A percentile compares a stretch with the other conserved stretches of the same genome.
Conservation (phyloP, 2,329 filamentous ascomycete genomes). For the Sclerotinia glacialis region DNA sequence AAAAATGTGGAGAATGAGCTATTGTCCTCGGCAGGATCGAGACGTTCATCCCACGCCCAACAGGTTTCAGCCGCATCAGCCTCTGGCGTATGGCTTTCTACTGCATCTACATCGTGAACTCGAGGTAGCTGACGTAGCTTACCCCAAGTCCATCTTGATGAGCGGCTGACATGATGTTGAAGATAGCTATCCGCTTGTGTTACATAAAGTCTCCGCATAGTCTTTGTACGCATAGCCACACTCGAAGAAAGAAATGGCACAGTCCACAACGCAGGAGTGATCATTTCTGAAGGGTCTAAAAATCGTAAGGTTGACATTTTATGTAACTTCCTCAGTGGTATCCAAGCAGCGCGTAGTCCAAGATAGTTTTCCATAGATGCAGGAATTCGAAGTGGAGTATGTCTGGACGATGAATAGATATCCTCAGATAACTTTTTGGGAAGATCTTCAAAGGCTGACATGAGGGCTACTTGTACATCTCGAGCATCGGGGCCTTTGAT, state of each 20-base stretch:
- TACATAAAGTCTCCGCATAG: slow-evolving; percentile 65
- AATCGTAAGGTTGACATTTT: slow-evolving; percentile 72
- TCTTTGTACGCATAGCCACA: slow-evolving; percentile 67
- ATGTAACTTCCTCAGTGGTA: slow-evolving; percentile 74
- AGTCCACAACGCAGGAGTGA: slow-evolving; percentile 69
- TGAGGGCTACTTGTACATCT: slow-evolving; percentile 64
- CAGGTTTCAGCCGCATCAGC: slow-evolving; percentile 62
- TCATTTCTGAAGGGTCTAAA: slow-evolving; percentile 67
- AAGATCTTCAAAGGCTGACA: slow-evolving; percentile 59
- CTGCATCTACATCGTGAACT: slow-evolving; percentile 49
- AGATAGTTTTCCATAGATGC: slow-evolving; percentile 31
- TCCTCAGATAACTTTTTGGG: slow-evolving; percentile 42
- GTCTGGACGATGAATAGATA: slow-evolving; percentile 27
- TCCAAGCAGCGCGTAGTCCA: slow-evolving; percentile 65
- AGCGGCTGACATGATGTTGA: slow-evolving; percentile 50
- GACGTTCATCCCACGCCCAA: slow-evolving; percentile 59
- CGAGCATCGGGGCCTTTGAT: slow-evolving; percentile 63
- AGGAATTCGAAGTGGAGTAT: slow-evolving; percentile 29
- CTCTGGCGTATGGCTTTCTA: slow-evolving; percentile 52
- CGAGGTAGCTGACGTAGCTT: slow-evolving; percentile 61
- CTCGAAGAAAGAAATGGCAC: slow-evolving; percentile 66
- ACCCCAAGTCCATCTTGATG: slow-evolving; percentile 66
- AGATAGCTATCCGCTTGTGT: slow-evolving; percentile 74
- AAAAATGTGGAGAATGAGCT: slow-evolving; percentile 44
- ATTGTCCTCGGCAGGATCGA: slow-evolving; percentile 6